Conservation (phyloP, 441 rosid species). For the Gossypium schwendimanii region DNA sequence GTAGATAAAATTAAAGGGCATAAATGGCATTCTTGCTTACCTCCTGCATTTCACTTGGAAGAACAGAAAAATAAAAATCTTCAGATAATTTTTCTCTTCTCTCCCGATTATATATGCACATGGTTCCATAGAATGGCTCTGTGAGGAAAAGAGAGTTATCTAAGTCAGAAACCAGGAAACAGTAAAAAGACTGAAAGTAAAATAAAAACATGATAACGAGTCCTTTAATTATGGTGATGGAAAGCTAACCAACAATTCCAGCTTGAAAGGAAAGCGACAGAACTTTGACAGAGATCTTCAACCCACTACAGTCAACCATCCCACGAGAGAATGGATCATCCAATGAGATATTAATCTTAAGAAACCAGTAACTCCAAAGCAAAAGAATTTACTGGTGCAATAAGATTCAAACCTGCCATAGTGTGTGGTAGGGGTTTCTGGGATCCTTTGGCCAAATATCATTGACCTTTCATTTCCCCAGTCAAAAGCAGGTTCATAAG, state of each 20-base stretch:
- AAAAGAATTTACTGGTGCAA: background rate
- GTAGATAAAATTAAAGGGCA: conserved; percentile 8
- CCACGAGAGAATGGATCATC: conserved; percentile 15
- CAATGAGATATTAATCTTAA: conserved; percentile 5
- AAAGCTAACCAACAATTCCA: conserved; percentile 76
- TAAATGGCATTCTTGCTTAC: conserved; percentile 40
- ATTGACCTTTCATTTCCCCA: conserved; percentile 96
- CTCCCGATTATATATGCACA: conserved; percentile 83
- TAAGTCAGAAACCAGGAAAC: conserved; percentile 23
- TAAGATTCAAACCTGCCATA: conserved; percentile 50
- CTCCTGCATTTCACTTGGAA: conserved; percentile 72
- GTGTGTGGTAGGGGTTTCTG: conserved; percentile 62
- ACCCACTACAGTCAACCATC: conserved; percentile 10
- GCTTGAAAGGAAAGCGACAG: conserved; percentile 73
- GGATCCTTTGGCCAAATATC: conserved; percentile 91
- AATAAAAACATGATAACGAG: conserved; percentile 2
- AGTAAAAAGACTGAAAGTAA: conserved; percentile 8
- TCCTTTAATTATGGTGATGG: background rate
- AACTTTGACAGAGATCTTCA: conserved; percentile 12
- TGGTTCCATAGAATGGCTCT: conserved; percentile 97
- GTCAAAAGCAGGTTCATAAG: conserved; percentile 98
- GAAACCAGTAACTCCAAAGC: background rate
- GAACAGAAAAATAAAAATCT: conserved; percentile 71
- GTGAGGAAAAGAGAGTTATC: conserved; percentile 25
- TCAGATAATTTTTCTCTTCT: conserved; percentile 95